Evolutionary conservation across 1,284 basidiomycete species (phyloP), one percentile per base, ranked within the genome.

Genomic region (Phaffia rhodozyma): DNA sequence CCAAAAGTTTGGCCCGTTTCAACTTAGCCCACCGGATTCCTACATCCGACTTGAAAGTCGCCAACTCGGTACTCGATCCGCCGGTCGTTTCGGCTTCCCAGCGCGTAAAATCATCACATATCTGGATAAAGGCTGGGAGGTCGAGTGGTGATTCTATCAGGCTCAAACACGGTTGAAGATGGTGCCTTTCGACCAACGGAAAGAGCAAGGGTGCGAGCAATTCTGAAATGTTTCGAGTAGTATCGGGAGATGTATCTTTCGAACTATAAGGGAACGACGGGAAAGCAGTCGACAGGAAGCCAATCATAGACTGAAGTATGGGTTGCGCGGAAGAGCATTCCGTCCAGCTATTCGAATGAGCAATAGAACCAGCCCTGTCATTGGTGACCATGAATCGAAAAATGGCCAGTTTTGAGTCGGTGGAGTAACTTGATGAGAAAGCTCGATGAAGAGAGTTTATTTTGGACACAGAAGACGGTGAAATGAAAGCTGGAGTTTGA

Each of bases 11-110:
- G 23, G 52, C 60, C 29, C 34, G 54, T 29, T 54, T 20, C 53
- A 52, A 61, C 6, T 48, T 32, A n/a, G 55, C 60, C 60, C 60
- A 61, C 30, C 34, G 51, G 16, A 20, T 27, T n/a, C 60, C 60
- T 20, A 51, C n/a, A 5, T 43, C 52, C 25, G 25, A 25, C 53
- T 61, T 29, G 27, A 55, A 61, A 1, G 54, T 54, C 7, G 27
- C 32, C 51, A 61, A 30, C 3, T 61, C 52, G 23, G 43, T 23
- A 5, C 25, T 34, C 1, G 32, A 21, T 25, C 32, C 23, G 30
- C n/a, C 32, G 54, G 30, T 29, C 2, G 5, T 47, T 13, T 43
- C 60, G 23, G 50, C 29, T 21, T 61, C 51, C 51, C 51, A 61
- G 18, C 23, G n/a, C 4, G 52, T 54, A 32, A 61, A 61, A 20